Conservation (phyloP, 495 filamentous ascomycete genomes). For the Lepraria neglecta region DNA sequence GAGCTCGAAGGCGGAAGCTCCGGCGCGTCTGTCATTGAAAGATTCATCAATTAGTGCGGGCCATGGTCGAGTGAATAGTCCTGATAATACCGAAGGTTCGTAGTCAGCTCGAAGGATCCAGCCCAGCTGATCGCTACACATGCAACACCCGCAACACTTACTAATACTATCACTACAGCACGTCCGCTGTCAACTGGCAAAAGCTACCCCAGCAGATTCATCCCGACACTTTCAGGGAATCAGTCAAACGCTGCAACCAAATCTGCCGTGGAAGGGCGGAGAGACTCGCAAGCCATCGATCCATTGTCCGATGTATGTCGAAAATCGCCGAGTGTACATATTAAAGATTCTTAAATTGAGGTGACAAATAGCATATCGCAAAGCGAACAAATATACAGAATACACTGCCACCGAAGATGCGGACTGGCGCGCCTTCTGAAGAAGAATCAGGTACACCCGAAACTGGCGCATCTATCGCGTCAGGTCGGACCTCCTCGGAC, state of each 20-base stretch:
- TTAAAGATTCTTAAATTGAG: conserved; percentile 11
- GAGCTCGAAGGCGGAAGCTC: conserved; percentile 58
- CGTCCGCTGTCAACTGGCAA: conserved; percentile 30
- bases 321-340: conserved; percentile 7
- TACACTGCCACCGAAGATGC: conserved; percentile 59
- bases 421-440: conserved; percentile 49
- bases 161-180: conserved; percentile 22
- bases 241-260: conserved; percentile 19
- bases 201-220: conserved; percentile 29
- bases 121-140: conserved; percentile 6
- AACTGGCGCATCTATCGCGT: conserved; percentile 16
- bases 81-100: conserved; percentile 18
- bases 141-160: not conserved
- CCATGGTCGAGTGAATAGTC: conserved; percentile 2
- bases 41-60: conserved; percentile 27
- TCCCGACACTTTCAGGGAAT: conserved; percentile 27
- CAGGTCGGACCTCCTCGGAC: conserved; percentile 30
- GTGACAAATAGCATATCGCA: conserved; percentile 60
- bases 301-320: conserved; percentile 50
- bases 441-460: conserved; percentile 48
- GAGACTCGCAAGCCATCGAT: conserved; percentile 42
- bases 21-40: conserved; percentile 75
- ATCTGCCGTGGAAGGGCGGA: conserved; percentile 19
- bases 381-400: conserved; percentile 73
- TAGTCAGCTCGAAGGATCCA: not conserved